Evolutionary conservation across 2,329 filamentous ascomycete species (phyloP), one percentile per base, ranked within the genome.

Genomic region (Pseudogymnoascus sp.): DNA sequence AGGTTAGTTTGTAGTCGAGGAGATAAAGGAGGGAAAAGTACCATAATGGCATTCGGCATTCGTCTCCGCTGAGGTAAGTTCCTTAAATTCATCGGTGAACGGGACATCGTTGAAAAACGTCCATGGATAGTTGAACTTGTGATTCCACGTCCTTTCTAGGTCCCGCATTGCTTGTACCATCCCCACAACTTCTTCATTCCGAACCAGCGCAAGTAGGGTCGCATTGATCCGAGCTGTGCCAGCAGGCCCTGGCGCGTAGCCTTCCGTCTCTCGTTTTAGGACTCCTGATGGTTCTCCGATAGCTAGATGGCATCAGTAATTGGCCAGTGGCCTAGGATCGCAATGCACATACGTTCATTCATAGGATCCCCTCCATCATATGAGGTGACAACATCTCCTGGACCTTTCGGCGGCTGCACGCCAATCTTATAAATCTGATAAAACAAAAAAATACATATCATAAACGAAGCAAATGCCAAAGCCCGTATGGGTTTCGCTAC

Each of bases 61-160:
- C 17, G 93, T 97, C 60, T 84, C 87, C 29, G 87, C 91, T 66
- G 83, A 81, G 0, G 93, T 97, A 75, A 83, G 85, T 71, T 79
- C 80, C 78, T 96, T 97, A 80, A 99, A 99, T 71, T 97, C 93
- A 15, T 95, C 89, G 2, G 89, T 88, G 73, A 99, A 99, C 15
- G 91, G 90, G 61, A 90, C 88, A 72, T 99, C 93, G 77, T 99
- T 99, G 83, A 99, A 96, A 76, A 99, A 99, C 7, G 92, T 97
- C 91, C 95, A 99, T 0, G 95, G 95, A 74, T 99, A 99, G 80
- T 99, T 99, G 84, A 97, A 99, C 74, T 99, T 99, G 81, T 86
- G 82, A 73, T 99, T 99, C 92, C 93, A 99, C 0, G 93, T 97
- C 68, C 89, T 81, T 78, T 99, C 95, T 65, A 99, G 82, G 72